phyloP scores from a whole-genome alignment of 495 filamentous ascomycete species.

The Aspergillus affinis region DNA sequence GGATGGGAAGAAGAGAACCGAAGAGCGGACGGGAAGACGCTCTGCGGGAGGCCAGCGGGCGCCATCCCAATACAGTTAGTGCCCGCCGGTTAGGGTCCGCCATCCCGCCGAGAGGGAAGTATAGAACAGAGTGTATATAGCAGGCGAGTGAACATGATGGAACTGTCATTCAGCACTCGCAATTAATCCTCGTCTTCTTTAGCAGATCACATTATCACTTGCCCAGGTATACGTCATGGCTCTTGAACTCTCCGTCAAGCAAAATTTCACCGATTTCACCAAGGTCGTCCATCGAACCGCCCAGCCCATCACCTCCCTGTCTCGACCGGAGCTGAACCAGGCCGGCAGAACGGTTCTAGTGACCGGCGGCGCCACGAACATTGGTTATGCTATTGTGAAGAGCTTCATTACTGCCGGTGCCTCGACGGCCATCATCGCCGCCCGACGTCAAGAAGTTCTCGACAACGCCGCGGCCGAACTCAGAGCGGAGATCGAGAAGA shows the following conservation, averaged over 20 bases:
- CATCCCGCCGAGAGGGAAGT: too few relatives aligned
- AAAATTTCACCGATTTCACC: not conserved
- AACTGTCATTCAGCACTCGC: too few relatives aligned
- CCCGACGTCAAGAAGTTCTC: not conserved
- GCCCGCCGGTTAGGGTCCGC: too few relatives aligned
- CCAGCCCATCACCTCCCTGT: not conserved
- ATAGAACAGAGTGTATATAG: too few relatives aligned
- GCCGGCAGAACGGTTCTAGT: conserved; percentile 12
- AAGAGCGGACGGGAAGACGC: too few relatives aligned
- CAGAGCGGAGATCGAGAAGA: not conserved
- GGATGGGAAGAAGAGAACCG: too few relatives aligned
- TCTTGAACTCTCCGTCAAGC: not conserved
- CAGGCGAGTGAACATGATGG: too few relatives aligned
- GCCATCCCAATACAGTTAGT: not conserved
- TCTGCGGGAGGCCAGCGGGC: too few relatives aligned
- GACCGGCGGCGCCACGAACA: not conserved
- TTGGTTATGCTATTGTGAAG: conserved; percentile 4
- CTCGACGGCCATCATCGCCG: conserved; percentile 1
- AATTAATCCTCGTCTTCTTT: too few relatives aligned
- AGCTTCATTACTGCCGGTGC: conserved; percentile 4
- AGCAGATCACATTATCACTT: too few relatives aligned
- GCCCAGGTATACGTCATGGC: not conserved
- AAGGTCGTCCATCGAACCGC: not conserved
- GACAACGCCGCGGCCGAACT: not conserved
- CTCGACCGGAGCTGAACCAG: conserved; percentile 4